Evolutionary conservation across 345 rosid species (phyloP).

Genomic region (Rhodamnia rubescens): DNA sequence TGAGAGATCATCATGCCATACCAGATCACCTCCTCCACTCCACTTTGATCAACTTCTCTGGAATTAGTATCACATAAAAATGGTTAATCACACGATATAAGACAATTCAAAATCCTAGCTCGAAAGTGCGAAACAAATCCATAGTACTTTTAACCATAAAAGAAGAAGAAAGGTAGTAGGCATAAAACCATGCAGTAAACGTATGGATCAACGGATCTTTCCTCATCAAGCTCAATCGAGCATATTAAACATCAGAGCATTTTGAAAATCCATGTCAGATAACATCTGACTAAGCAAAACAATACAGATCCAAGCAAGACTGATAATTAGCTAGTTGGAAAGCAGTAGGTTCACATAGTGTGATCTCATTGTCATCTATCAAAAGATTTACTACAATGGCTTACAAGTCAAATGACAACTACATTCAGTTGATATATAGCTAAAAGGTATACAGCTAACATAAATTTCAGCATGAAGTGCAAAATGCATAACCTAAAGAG

Average conservation of each 20-base stretch:
- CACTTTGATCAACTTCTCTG: conserved; percentile 54
- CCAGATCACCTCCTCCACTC: conserved; percentile 72
- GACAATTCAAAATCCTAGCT: neutral
- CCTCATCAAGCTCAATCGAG: neutral
- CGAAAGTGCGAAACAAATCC: neutral
- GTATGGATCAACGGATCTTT: neutral
- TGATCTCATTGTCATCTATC: neutral
- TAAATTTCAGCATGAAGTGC: neutral
- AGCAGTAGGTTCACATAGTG: neutral
- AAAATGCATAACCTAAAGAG: neutral
- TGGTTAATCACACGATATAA: neutral
- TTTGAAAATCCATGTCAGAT: neutral
- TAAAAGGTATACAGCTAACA: neutral
- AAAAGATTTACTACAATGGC: neutral
- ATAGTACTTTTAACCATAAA: neutral
- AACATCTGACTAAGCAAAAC: neutral
- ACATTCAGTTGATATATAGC: neutral
- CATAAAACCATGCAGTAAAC: neutral
- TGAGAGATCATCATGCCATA: neutral
- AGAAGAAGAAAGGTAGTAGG: neutral
- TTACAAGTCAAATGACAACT: neutral
- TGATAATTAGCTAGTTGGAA: neutral
- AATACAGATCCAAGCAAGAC: neutral
- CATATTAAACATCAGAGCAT: neutral
- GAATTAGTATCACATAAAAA: neutral